Conservation (phyloP, 495 filamentous ascomycete genomes). For the Penicillium chermesinum region DNA sequence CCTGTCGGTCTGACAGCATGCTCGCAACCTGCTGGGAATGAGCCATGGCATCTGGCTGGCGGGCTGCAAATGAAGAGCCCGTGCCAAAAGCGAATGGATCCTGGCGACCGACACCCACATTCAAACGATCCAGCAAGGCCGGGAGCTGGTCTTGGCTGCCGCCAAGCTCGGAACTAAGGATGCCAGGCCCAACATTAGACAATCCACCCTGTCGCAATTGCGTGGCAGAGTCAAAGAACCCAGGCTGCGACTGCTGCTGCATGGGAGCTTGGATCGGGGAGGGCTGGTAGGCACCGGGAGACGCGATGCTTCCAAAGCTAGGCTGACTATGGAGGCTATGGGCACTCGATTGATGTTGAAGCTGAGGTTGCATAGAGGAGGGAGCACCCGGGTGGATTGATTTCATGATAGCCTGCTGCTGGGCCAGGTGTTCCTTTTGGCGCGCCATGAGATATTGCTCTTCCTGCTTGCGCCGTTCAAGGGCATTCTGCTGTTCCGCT, state of each 20-base stretch:
- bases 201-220: conserved; percentile 37
- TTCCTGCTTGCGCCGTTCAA: conserved; percentile 94
- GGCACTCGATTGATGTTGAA: conserved; percentile 90
- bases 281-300: conserved; percentile 68
- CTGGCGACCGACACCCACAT: conserved; percentile 51
- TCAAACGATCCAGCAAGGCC: conserved; percentile 55
- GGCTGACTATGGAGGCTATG: conserved; percentile 96
- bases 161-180: conserved; percentile 45
- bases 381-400: conserved; percentile 61
- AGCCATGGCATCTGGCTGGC: conserved; percentile 48
- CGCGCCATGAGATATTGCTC: conserved; percentile 95
- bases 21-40: conserved; percentile 55
- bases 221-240: conserved; percentile 65
- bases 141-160: conserved; percentile 58
- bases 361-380: conserved; percentile 45
- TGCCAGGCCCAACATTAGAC: conserved; percentile 44
- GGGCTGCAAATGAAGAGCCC: conserved; percentile 43
- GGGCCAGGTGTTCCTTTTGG: conserved; percentile 87
- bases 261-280: conserved; percentile 70
- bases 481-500: conserved; percentile 93
- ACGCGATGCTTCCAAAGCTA: conserved; percentile 86
- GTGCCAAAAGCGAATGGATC: conserved; percentile 50
- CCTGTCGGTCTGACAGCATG: conserved; percentile 57
- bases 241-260: conserved; percentile 45
- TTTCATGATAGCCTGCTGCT: conserved; percentile 75